Evolutionary conservation across 108 stramenopile genomes (phyloP), one percentile per base, ranked within the genome.

Genomic region (Nitzschia sp.): DNA sequence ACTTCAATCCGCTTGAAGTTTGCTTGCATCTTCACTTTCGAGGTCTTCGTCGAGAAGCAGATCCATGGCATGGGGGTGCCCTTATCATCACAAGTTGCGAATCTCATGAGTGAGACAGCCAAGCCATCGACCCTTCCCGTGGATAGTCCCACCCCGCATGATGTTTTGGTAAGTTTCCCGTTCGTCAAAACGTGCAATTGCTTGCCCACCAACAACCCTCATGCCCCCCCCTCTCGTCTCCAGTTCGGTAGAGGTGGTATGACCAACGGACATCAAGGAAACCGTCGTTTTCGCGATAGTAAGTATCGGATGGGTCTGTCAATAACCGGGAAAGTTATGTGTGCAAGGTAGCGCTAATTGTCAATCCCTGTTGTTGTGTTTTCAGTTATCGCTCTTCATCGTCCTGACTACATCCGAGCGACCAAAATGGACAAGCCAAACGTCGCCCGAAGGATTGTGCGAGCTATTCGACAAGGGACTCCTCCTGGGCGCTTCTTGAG

Each of bases 221-320:
- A n/a, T n/a, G n/a, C n/a, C n/a, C n/a, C n/a, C n/a, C n/a, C n/a
- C n/a, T n/a, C n/a, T n/a, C n/a, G n/a, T n/a, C n/a, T n/a, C n/a
- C 31, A 27, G 23, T 70, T 48, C 25, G 69, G 58, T 8, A 48
- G 86, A 47, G 89, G 93, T 11, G 93, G 93, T 1, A 76, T 85
- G 68, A 90, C 88, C 61, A 94, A 94, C 69, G 80, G 72, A 2
- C 90, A 91, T 55, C 64, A 73, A 28, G 93, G 93, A 21, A 94
- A 94, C 68, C 65, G 75, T 25, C 79, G 81, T 30, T 94, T 87
- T 58, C 88, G 93, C 21, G 87, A 90, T 45, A 73, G 60, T 61
- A 61, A 31, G 60, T 61, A 44, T 1, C 21, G 3, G 13, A 41
- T n/a, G n/a, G n/a, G n/a, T n/a, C n/a, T n/a, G n/a, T n/a, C n/a